Base-by-base conservation (phyloP, 257 asterid genomes). In the Ophiorrhiza pumila region DNA sequence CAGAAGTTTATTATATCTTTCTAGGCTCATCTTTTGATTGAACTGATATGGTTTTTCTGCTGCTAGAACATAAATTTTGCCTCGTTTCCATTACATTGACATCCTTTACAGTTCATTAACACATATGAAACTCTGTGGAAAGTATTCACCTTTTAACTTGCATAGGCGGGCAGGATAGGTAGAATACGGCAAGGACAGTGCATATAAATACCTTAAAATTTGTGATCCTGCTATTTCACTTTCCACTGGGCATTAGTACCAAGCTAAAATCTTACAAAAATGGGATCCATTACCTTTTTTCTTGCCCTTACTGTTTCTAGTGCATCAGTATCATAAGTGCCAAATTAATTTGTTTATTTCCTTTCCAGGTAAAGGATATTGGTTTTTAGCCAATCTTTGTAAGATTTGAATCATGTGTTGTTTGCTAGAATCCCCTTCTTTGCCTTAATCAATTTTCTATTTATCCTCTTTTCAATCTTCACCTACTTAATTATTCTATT, bases 171-270 rank as follows among this genome's bases (percentile, higher is more conserved):
- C 29, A 9, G 4, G 31, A 11, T 43, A 32, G n/a, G 7, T 18
- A 49, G 46, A 14, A 7, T 46, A 8, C 0, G 13, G 2, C 3
- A 32, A 64, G 37, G 17, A 45, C 5, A 47, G n/a, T 68, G 12
- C 17, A 10, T 47, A 18, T 20, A 18, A 34, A 35, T 57, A 22
- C n/a, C 1, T 53, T 31, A 53, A 37, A 52, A 23, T 5, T 4
- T 69, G 63, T 69, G 64, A 52, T 50, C 65, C 56, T 69, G 9
- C 25, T 53, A 7, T 23, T 35, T 69, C 56, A 32, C 41, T n/a
- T 35, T 45, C 31, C 39, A 0, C 25, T 11, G 25, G 39, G 20
- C 52, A 13, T 46, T 20, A 46, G 39, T 4, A 11, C 39, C 41
- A 29, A n/a, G 35, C 2, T 4, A 29, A 58, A 29, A 18, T 12